phyloP scores from a whole-genome alignment of 1,284 basidiomycete genomes.

The Cutaneotrichosporon cavernicola region DNA sequence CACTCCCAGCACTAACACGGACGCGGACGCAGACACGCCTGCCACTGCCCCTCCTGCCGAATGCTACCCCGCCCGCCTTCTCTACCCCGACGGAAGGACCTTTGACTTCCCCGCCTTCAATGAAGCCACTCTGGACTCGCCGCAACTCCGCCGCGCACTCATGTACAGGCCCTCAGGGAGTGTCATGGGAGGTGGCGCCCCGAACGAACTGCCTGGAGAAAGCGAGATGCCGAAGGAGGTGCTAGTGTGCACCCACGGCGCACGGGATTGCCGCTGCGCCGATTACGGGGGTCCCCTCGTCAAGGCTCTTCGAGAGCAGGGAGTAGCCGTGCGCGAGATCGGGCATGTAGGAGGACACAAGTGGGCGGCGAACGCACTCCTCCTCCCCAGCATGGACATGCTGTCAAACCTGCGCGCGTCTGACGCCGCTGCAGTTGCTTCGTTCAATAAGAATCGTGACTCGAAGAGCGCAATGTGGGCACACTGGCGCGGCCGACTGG shows the following conservation, averaged over 20 bases:
- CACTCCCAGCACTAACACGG: neutral
- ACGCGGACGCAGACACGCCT: neutral
- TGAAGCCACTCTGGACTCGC: slow-evolving; percentile 21
- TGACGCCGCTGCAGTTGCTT: slow-evolving; percentile 61
- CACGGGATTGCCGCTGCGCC: slow-evolving; percentile 71
- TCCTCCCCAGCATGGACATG: slow-evolving; percentile 77
- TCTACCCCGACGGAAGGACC: slow-evolving; percentile 38
- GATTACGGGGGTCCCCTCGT: slow-evolving; percentile 60
- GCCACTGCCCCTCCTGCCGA: slow-evolving; percentile 16
- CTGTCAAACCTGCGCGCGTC: slow-evolving; percentile 61
- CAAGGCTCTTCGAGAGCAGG: slow-evolving; percentile 43
- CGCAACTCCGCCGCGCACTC: slow-evolving; percentile 20
- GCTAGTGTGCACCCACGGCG: slow-evolving; percentile 70
- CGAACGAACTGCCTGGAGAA: neutral
- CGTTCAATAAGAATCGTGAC: slow-evolving; percentile 47
- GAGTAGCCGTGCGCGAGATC: slow-evolving; percentile 61
- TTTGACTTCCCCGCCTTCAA: slow-evolving; percentile 27
- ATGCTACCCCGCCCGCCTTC: slow-evolving; percentile 37
- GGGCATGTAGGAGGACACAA: slow-evolving; percentile 82
- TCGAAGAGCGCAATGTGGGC: slow-evolving; percentile 30
- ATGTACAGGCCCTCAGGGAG: slow-evolving; percentile 20
- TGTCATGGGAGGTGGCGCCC: neutral
- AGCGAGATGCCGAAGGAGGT: slow-evolving; percentile 52
- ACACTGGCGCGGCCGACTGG: slow-evolving; percentile 73
- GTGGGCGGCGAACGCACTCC: slow-evolving; percentile 74